Percentiles rank a stretch among this genome's conserved stretches.
These are phyloP conservation scores for Lasiosphaeriaceae sp. DNA, from an alignment of 495 filamentous ascomycete species.

Conservation along the genomic window DNA sequence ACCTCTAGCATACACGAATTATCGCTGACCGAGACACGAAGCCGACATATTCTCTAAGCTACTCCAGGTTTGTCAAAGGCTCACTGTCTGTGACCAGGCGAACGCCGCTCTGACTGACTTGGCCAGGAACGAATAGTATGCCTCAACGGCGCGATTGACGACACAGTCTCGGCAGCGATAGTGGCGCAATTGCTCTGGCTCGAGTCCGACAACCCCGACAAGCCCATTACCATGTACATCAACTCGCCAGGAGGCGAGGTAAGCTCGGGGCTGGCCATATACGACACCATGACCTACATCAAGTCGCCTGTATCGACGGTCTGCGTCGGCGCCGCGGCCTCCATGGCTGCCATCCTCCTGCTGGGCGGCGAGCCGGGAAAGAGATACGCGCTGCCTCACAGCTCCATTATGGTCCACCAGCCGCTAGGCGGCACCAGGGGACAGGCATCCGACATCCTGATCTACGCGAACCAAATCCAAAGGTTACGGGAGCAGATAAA, in stretches of 20 bases:
- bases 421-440: conserved; percentile 88
- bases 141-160: conserved; percentile 88
- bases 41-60: conserved; percentile 83
- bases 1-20: background rate
- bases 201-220: conserved; percentile 90
- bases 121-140: conserved; percentile 87
- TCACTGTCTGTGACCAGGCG: background rate
- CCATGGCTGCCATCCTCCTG: conserved; percentile 88
- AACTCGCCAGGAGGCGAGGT: conserved; percentile 96
- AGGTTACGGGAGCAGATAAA: conserved; percentile 81
- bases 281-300: conserved; percentile 99
- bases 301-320: conserved; percentile 87
- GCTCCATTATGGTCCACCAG: conserved; percentile 94
- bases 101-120: conserved; percentile 5
- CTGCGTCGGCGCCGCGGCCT: conserved; percentile 90
- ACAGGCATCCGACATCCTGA: conserved; percentile 88
- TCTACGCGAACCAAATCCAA: conserved; percentile 96
- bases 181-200: conserved; percentile 96
- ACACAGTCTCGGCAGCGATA: conserved; percentile 80
- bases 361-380: conserved; percentile 82
- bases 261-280: conserved; percentile 91
- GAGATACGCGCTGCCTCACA: conserved; percentile 85
- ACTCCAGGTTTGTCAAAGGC: conserved; percentile 54
- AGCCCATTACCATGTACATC: conserved; percentile 95
- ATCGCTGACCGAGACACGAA: conserved; percentile 32